Evolutionary conservation across 345 rosid species (phyloP), one percentile per base, ranked within the genome.

Genomic region (Adansonia digitata): DNA sequence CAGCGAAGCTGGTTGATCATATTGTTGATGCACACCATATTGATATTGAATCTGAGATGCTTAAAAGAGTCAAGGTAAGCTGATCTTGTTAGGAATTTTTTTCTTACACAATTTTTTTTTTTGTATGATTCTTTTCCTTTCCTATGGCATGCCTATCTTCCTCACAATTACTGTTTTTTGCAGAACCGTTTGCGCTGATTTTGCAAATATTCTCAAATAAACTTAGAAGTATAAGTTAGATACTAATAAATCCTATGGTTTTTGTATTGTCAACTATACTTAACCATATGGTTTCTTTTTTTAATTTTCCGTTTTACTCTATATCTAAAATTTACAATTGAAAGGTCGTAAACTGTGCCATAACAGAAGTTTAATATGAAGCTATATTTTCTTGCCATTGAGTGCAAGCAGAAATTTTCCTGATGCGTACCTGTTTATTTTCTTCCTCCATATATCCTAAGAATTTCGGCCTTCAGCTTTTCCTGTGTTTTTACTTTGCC

Each of bases 21-120:
- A 92, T 92, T 5, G 89, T 94, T 52, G 97, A 94, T 22, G 84
- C 83, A 75, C 97, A 94, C 79, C 76, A 90, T 77, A 92, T 94
- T 37, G 98, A 94, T 68, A 51, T 94, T 59, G 97, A 94, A 69
- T 69, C 90, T 62, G 88, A 79, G 82, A 91, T 92, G 97, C 76
- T 91, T 77, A 91, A 81, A 80, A 91, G 81, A 86, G 92, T 85
- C 17, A 92, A 92, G 95, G 98, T 92, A 82, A 69, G 78, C 10
- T 78, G 61, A 61, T 34, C 8, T 63, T 74, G 27, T 62, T 75
- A 40, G 51, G 45, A 72, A 26, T 40, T 43, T 53, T 63, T 9
- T 48, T 7, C 46, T 57, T 70, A 53, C 18, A 40, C 14, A 12
- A 27, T 52, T 22, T 46, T 46, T 24, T 59, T n/a, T 13, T 14